Evolutionary conservation across 768 basidiomycete species (phyloP), one percentile per base, ranked within the genome.

Genomic region (Serpula lacrymans): DNA sequence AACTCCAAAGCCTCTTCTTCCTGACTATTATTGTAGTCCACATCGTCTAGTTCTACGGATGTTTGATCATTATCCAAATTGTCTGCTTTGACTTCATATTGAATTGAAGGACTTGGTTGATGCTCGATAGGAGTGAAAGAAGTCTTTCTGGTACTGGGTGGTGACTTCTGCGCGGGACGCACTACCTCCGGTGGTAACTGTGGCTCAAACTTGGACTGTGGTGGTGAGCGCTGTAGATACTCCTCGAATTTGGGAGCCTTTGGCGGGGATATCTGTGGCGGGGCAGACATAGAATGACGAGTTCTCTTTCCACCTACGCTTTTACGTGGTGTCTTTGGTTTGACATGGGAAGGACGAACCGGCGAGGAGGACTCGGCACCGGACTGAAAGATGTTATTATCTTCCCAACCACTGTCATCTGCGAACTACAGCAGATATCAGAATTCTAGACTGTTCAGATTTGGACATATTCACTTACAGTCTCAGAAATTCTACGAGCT

Each of bases 311-410:
- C 53, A 6, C 43, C 49, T 44, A 50, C 43, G 54, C 57, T 44
- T 47, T 67, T 72, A 46, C 74, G 65, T 43, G 71, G 55, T 32
- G 68, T 48, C 61, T 72, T 71, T 39, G 68, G 50, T 49, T 69
- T 63, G 43, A 64, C 44, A 32, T 81, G 83, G 5, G 81, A 75
- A 25, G 83, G 79, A 13, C 81, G 82, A 8, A 58, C 61, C 24
- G 88, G 88, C 11, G 87, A 89, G 6, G 87, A 87, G n/a, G 84
- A 85, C 51, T 91, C 88, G 4, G 84, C 83, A n/a, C 87, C 88
- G 7, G 87, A 89, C 55, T 92, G 88, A 58, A 92, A 92, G 21
- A 89, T 78, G 48, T 92, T 91, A 54, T 88, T 89, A 49, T 90
- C 88, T 54, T 91, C 88, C 88, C 88, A 91, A 24, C 86, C 87